Base-by-base conservation (phyloP, 768 basidiomycete genomes). In the Phylloporus sp. region DNA sequence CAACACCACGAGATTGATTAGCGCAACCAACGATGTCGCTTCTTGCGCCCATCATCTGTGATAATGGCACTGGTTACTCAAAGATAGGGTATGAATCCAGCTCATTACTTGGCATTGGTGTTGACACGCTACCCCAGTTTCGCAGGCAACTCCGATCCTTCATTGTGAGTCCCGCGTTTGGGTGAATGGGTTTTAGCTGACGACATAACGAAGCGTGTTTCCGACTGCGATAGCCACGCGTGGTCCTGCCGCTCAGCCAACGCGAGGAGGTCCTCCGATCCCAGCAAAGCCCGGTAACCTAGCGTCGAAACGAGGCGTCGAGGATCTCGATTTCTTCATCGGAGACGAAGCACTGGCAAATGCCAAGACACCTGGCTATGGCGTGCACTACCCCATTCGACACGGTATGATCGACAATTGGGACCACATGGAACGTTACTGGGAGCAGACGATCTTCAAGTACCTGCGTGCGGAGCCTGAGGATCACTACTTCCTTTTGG, bases 371-470 rank as follows among this genome's bases (percentile, higher is more conserved):
- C 87, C 86, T 0, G 87, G 87, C 3, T 99, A 98, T 69, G 84
- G 87, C 20, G 80, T 99, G 4, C 86, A 92, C 68, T 98, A 97
- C 68, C 96, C 96, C 13, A 97, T 98, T 62, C 80, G 90, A 44
- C 96, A 98, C 62, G 95, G 95, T 21, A 86, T 90, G 86, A 95
- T 96, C 61, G 94, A 96, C 53, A 96, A 96, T 60, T 94, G 91
- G 91, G 91, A 94, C 66, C 83, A 96, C 56, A 98, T 98, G 94
- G 95, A 98, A 67, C 77, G 94, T 23, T 97, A 93, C 70, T 99
- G 96, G 96, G 93, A 96, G 67, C 95, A 99, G 75, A 90, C 87
- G 55, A 98, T 98, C 78, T 99, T 98, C 83, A 98, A 99, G 71
- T 98, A 98, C 72, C 77, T 99, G 50, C 79, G 95, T 46, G 94